A percentile compares a stretch with the other conserved stretches of the same genome.
Conservation (phyloP, 2,329 filamentous ascomycete species). For the Monosporascus sp. region DNA sequence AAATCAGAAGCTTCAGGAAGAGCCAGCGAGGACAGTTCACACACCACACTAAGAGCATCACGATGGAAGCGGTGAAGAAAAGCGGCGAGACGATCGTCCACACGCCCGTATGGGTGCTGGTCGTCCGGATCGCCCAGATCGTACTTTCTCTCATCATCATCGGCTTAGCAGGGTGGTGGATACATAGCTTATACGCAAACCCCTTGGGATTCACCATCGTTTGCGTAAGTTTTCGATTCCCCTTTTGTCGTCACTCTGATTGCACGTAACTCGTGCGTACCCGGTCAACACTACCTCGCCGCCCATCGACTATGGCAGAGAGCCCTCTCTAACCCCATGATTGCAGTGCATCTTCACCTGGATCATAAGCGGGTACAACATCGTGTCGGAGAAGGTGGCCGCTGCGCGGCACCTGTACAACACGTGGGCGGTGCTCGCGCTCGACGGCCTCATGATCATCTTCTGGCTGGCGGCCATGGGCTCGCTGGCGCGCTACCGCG, state of each 20-base stretch:
- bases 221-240: constrained; percentile 28
- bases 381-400: constrained; percentile 36
- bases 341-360: constrained; percentile 40
- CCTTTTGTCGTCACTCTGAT: not conserved
- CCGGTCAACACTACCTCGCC: not conserved
- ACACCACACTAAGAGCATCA: not conserved
- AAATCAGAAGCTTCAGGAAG: too few relatives aligned
- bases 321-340: not conserved
- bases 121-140: constrained; percentile 35
- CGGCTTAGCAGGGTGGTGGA: constrained; percentile 36
- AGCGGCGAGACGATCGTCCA: constrained; percentile 28
- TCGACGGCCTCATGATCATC: constrained; percentile 39
- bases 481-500: constrained; percentile 34
- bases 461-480: constrained; percentile 42
- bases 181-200: constrained; percentile 35
- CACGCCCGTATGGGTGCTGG: constrained; percentile 39
- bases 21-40: too few relatives aligned
- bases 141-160: constrained; percentile 38
- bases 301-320: not conserved
- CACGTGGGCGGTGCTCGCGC: constrained; percentile 37
- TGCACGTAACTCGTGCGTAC: too few relatives aligned
- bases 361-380: constrained; percentile 35
- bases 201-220: constrained; percentile 35
- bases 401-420: constrained; percentile 34
- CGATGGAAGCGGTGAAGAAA: constrained; percentile 18